Evolutionary conservation across 1,284 basidiomycete genomes (phyloP), one percentile per base, ranked within the genome.

Genomic region (Albatrellus sp.): DNA sequence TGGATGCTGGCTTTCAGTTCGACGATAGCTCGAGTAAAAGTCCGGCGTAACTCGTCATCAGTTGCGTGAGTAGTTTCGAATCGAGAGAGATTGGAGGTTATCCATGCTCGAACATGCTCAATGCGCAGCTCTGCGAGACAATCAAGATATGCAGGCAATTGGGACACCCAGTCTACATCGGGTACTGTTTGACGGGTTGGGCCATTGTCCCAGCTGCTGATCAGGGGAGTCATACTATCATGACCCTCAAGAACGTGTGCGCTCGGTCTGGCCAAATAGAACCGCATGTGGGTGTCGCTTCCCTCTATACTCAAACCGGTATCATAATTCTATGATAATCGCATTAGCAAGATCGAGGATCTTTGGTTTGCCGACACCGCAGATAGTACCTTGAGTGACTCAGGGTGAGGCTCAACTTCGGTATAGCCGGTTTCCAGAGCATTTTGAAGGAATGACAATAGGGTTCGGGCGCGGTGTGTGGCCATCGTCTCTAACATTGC

Each of bases 401-500:
- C 73, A 5, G 46, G 48, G 17, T 71, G 65, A 1, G 67, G 68
- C 6, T 68, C 59, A 3, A 66, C 47, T 38, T 78, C 76, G 2
- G 62, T 53, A 36, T 61, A 60, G 1, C 77, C 75, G 36, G 62
- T 69, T 0, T 57, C 57, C 2, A 79, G 54, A 0, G 74, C 76
- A n/a, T 60, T 62, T 1, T 61, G 59, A 3, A 79, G 63, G 1
- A 70, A 52, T 0, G 52, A 50, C 1, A 61, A 56, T 13, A 80
- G 54, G 8, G 66, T 52, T 36, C 70, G 67, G 2, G 68, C 72
- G 16, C 75, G 65, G 53, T 78, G 75, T 13, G 69, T 63, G 0
- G 68, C 70, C 53, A 80, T 63, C 6, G 69, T 77, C 60, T 79
- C 76, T 80, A 48, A 24, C 24, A 24, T 17, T n/a, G 24, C 20